phyloP scores from a whole-genome alignment of 2,329 filamentous ascomycete genomes.

The Plectosphaerella plurivora region DNA sequence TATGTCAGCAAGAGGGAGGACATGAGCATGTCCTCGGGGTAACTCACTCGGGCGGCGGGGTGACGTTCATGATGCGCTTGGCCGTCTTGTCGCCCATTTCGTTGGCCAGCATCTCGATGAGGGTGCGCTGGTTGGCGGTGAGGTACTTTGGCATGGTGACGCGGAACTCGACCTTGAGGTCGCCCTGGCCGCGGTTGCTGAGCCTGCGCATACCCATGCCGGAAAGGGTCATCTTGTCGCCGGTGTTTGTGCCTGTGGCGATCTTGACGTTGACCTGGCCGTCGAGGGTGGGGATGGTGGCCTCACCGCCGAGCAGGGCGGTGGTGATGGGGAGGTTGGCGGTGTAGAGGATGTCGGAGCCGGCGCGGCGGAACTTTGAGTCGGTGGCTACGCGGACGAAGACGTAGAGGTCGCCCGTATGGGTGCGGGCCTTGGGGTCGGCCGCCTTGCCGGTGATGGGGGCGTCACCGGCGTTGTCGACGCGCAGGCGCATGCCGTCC shows the following conservation, averaged over 20 bases:
- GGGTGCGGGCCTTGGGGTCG: slow-evolving; percentile 57
- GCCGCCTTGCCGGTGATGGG: slow-evolving; percentile 69
- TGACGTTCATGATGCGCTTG: slow-evolving; percentile 86
- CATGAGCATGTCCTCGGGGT: not conserved
- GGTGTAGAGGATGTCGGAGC: slow-evolving; percentile 89
- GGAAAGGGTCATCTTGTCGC: slow-evolving; percentile 81
- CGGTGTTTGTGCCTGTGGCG: slow-evolving; percentile 84
- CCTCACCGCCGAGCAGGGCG: slow-evolving; percentile 85
- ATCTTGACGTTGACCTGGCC: slow-evolving; percentile 89
- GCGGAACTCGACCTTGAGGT: slow-evolving; percentile 91
- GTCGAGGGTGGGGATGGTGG: slow-evolving; percentile 84
- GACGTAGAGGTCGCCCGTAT: slow-evolving; percentile 86
- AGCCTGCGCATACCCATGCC: slow-evolving; percentile 95
- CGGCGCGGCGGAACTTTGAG: slow-evolving; percentile 80
- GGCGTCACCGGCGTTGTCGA: slow-evolving; percentile 83
- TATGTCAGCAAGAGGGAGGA: not conserved
- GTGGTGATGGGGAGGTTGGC: slow-evolving; percentile 89
- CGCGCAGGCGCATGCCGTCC: slow-evolving; percentile 87
- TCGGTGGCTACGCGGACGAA: slow-evolving; percentile 87
- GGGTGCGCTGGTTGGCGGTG: slow-evolving; percentile 82
- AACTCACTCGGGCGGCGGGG: slow-evolving; percentile 43
- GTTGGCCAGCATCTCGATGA: slow-evolving; percentile 93
- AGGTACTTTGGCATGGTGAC: slow-evolving; percentile 94
- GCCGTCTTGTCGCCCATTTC: slow-evolving; percentile 93
- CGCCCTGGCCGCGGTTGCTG: slow-evolving; percentile 65